Base-by-base conservation (phyloP, 495 filamentous ascomycete species). In the Lasiosphaeriaceae sp. region DNA sequence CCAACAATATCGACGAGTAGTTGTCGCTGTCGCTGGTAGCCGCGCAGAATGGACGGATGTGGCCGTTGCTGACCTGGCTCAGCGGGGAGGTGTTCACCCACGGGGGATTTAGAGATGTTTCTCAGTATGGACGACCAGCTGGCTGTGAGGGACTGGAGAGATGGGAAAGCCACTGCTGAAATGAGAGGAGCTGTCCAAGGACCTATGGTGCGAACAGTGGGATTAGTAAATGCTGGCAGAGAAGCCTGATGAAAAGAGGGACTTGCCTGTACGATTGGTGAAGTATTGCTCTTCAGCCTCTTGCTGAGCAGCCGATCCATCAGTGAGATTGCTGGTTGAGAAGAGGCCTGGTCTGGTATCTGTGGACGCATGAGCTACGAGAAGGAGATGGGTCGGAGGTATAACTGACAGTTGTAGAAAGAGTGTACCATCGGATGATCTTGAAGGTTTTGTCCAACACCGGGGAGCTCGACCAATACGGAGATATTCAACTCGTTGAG, bases 391-490 rank as follows among this genome's bases (percentile, higher is more conserved):
- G n/a, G n/a, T n/a, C n/a, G n/a, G n/a, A n/a, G n/a, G n/a, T n/a
- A 16, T 16, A 50, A 31, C 72, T 66, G 47, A 73, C 72, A 73
- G 48, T 71, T 60, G 55, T 74, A 74, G 17, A 68, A 70, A 6
- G 83, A 74, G 24, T 66, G 62, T n/a, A 74, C 74, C 61, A 86
- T 83, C 57, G 81, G 78, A 61, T 82, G 83, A 60, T 88, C 83
- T 57, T 87, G 83, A 3, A 88, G 69, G 64, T 88, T 88, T 16
- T 74, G 73, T 17, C 86, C 86, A 0, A 88, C 85, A 3, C 79
- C 82, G 0, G 83, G 83, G 0, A 83, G 72, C 56, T 85, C 76
- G 26, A 71, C 56, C 0, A 83, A 57, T 0, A 85, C 71, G 2
- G 74, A 59, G 44, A 88, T 83, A 14, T 70, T 66, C 45, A 79